Percentiles rank a stretch among this genome's conserved stretches.
These are phyloP conservation scores for Boletus edulis DNA, from an alignment of 768 basidiomycete species.

Conservation along the genomic window DNA sequence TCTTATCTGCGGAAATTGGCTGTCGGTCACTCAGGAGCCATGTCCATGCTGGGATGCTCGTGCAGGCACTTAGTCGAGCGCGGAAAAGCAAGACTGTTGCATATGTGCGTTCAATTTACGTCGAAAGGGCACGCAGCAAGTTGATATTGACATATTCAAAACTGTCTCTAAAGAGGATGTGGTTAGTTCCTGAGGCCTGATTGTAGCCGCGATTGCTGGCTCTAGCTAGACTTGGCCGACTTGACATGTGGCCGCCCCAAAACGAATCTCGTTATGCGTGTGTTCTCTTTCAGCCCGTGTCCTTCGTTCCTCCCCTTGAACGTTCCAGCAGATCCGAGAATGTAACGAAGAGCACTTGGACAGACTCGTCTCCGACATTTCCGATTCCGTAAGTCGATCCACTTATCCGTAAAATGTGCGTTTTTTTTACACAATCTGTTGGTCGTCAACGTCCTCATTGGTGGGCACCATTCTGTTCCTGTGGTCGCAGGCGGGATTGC, in stretches of 20 bases:
- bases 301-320: conserved; percentile 18
- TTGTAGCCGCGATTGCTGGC: conserved; percentile 1
- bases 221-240: neutral
- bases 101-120: conserved; percentile 21
- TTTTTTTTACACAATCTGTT: conserved; percentile 13
- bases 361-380: conserved; percentile 1
- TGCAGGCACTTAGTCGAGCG: neutral
- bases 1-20: conserved; percentile 4
- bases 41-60: neutral
- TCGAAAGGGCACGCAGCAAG: conserved; percentile 7
- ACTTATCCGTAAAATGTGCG: neutral
- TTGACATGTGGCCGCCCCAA: conserved; percentile 27
- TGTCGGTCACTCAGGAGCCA: conserved; percentile 6
- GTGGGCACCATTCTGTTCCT: conserved; percentile 4
- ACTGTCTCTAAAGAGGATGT: neutral
- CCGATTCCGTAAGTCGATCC: neutral
- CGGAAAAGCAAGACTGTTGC: conserved; percentile 4
- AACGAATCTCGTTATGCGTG: conserved; percentile 10
- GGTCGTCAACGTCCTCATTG: neutral
- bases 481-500: conserved; percentile 12
- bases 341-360: neutral
- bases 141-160: conserved; percentile 11
- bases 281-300: conserved; percentile 1
- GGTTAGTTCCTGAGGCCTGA: conserved; percentile 4
- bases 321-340: conserved; percentile 18